A percentile compares a stretch with the other conserved stretches of the same genome.
phyloP scores from a whole-genome alignment of 257 asterid genomes.

The Cynanchum wilfordii region DNA sequence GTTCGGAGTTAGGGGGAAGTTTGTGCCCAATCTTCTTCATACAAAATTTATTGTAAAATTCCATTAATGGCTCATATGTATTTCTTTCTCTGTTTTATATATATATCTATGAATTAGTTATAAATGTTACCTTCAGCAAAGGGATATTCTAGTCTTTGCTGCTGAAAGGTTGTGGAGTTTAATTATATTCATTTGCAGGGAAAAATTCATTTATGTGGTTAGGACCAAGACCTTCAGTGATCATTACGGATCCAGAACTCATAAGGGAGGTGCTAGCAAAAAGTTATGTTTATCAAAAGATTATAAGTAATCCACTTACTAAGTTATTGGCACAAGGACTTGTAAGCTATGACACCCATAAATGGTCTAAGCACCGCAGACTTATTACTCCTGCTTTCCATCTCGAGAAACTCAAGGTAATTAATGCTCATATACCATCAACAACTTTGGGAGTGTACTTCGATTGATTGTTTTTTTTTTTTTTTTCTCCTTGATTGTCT shows the following conservation, averaged over 20 bases:
- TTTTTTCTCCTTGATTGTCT: too few species aligned
- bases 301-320: slow-evolving; percentile 20
- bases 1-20: not conserved
- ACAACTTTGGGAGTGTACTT: too few species aligned
- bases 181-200: slow-evolving; percentile 29
- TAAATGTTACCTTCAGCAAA: too few species aligned
- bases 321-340: slow-evolving; percentile 35
- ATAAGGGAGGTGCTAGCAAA: slow-evolving; percentile 38
- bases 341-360: slow-evolving; percentile 31
- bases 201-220: slow-evolving; percentile 38
- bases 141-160: too few species aligned
- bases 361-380: slow-evolving; percentile 59
- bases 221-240: slow-evolving; percentile 36
- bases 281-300: slow-evolving; percentile 24
- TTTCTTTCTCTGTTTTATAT: not conserved
- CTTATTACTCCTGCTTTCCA: slow-evolving; percentile 57
- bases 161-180: too few species aligned
- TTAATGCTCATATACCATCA: too few species aligned
- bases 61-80: too few species aligned
- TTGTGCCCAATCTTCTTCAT: not conserved
- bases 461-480: too few species aligned
- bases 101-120: too few species aligned
- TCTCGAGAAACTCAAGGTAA: slow-evolving; percentile 40
- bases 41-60: too few species aligned
- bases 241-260: slow-evolving; percentile 35